Base-by-base conservation (phyloP, 805 yeast genomes). In the Starmerella apicola region DNA sequence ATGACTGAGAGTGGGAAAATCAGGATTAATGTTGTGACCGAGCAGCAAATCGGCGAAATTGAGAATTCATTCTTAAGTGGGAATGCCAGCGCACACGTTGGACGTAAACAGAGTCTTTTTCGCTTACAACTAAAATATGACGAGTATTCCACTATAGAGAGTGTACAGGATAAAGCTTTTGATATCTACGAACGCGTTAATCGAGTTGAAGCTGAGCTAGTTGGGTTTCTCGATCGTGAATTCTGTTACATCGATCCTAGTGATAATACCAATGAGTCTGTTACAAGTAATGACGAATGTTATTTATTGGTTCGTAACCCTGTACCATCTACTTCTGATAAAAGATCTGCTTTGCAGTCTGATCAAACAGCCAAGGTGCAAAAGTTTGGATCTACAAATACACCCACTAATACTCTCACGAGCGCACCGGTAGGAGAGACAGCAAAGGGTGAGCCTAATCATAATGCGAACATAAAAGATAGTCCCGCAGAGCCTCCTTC, bases 191-290 rank as follows among this genome's bases (percentile, higher is more conserved):
- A 41, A 23, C 32, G 20, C 19, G 34, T 32, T 12, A 12, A 16
- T 7, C 23, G 27, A 12, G 39, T 35, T 4, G 22, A 22, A 10
- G 45, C 43, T 3, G 25, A 16, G 2, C 21, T 36, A 2, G 22
- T 26, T 13, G 34, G 42, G 3, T 28, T 44, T 9, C 34, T 33
- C 15, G 48, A 44, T 19, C 7, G 32, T 4, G 19, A 31, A 13
- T 44, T 44, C 23, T 44, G 40, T 16, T 42, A 36, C 9, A 28
- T 44, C 21, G 36, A 25, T 12, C 34, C 39, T 3, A 26, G 33
- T 9, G 41, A 39, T 16, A 20, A 29, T 3, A 38, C 42, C 4
- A 20, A 27, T 7, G 36, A 29, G 12, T 22, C 31, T 3, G 16
- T 40, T 6, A 37, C 35, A 15, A 17, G 38, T 2, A 12, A 37